Evolutionary conservation across 75 land plant genomes (phyloP).

Genomic region (Pinus taeda): DNA sequence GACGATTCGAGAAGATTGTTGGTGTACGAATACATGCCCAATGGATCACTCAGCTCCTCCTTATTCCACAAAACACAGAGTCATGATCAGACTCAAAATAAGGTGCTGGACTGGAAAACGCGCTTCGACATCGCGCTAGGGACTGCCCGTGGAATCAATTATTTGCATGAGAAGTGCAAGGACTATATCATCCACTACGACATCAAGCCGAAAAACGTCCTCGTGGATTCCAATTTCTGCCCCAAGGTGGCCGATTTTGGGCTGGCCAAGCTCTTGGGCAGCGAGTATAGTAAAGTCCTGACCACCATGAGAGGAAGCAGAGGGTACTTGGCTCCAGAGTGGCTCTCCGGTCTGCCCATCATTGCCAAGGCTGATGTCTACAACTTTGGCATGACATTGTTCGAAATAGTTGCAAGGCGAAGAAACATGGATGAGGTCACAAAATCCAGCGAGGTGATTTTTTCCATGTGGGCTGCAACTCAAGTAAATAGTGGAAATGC

Average conservation of each 20-base stretch:
- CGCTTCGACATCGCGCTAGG: conserved; percentile 63
- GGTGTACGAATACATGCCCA: conserved; percentile 42
- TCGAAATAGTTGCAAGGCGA: conserved; percentile 55
- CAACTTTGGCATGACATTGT: conserved; percentile 74
- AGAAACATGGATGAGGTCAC: conserved; percentile 28
- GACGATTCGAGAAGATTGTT: conserved; percentile 46
- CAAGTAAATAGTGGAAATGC: conserved; percentile 44
- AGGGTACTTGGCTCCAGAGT: conserved; percentile 82
- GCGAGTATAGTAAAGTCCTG: conserved; percentile 41
- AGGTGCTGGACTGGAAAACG: conserved; percentile 48
- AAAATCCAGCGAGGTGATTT: conserved; percentile 39
- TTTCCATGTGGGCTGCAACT: conserved; percentile 53
- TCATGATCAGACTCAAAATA: neutral
- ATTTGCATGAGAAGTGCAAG: conserved; percentile 69
- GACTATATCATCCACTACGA: conserved; percentile 75
- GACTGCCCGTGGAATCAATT: conserved; percentile 66
- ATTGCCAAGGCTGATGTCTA: conserved; percentile 75
- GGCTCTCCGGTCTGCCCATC: conserved; percentile 31
- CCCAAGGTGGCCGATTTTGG: conserved; percentile 87
- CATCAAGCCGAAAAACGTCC: conserved; percentile 79
- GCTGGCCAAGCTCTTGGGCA: conserved; percentile 47
- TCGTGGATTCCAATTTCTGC: conserved; percentile 57
- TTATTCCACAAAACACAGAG: conserved; percentile 11
- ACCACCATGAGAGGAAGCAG: conserved; percentile 57
- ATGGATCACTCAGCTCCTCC: conserved; percentile 25